Evolutionary conservation across 2,329 filamentous ascomycete species (phyloP), one percentile per base, ranked within the genome.

Genomic region (Escovopsis sp.): DNA sequence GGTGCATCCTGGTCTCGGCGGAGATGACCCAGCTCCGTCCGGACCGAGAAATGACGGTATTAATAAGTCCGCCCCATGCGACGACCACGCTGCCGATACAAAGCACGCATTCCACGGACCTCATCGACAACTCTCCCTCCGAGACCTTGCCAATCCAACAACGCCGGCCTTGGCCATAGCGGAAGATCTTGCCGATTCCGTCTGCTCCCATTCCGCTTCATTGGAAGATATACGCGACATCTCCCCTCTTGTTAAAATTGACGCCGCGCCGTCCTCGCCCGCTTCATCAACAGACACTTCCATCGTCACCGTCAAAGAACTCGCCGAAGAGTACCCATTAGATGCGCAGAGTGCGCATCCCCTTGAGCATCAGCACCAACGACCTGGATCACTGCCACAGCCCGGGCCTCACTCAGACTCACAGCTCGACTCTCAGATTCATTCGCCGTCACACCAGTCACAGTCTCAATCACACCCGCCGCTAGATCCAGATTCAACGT

Each of bases 1-100:
- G 49, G 62, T 73, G 59, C 69, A 74, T 63, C 67, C 68, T 53
- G 61, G 59, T 48, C 63, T 73, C 56, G 65, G 62, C 56, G 60
- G 58, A 47, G 34, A 16, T 36, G 34, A 36, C 15, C 14, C 7
- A 16, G 34, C 15, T 36, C 34, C 34, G 34, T 36, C 34, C 20
- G 14, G 20, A 15, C 27, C 27, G 27, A 30, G 8, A 30, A 14
- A 16, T 36, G 14, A 11, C 15, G n/a, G 30, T 20, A 37, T 31
- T 40, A 40, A 44, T 46, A 45, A 47, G 24, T 41, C 35, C 41
- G 41, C 43, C 35, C 33, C 29, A 37, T 41, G 41, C 38, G 47
- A 47, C 45, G 8, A 30, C 8, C 27, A 30, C 48, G 49, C 41
- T 48, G 47, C 27, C 27, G 27, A 30, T 44, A 47, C 44, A 38